Percentiles rank a stretch among this genome's conserved stretches.
phyloP scores from a whole-genome alignment of 1,284 basidiomycete genomes.

The Boletellus dicymbophilus region DNA sequence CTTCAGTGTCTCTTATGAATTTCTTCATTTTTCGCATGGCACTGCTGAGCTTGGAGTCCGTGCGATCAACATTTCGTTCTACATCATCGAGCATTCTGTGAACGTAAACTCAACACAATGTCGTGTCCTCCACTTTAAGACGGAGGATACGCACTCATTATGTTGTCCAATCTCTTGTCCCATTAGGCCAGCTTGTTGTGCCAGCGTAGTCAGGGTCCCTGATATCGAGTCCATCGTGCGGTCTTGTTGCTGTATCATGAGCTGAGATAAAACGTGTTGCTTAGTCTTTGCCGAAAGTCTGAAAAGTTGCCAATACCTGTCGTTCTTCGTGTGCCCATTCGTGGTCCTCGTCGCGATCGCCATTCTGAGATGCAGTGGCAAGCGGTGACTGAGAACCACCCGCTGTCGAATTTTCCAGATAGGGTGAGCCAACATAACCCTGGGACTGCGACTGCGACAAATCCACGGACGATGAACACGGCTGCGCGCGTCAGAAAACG shows the following conservation, averaged over 20 bases:
- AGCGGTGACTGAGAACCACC: conserved; percentile 17
- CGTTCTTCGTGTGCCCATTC: conserved; percentile 86
- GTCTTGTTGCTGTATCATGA: conserved; percentile 87
- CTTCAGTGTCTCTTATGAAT: conserved; percentile 84
- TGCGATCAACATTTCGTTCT: conserved; percentile 71
- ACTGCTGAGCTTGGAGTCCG: conserved; percentile 67
- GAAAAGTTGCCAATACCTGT: conserved; percentile 48
- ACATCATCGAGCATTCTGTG: conserved; percentile 84
- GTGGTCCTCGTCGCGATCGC: conserved; percentile 61
- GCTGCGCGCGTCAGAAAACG: neutral
- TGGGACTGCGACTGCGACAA: no score
- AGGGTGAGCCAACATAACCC: conserved; percentile 8
- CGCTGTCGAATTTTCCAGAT: conserved; percentile 11
- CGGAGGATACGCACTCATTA: conserved; percentile 63
- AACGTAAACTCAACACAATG: conserved; percentile 3
- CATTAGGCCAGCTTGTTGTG: conserved; percentile 89
- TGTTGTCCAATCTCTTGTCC: conserved; percentile 88
- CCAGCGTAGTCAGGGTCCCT: conserved; percentile 78
- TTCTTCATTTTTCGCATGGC: conserved; percentile 77
- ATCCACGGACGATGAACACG: no score
- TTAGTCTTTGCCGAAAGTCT: neutral
- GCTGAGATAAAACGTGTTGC: conserved; percentile 41
- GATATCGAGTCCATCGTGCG: conserved; percentile 82
- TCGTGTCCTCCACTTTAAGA: neutral
- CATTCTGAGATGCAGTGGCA: conserved; percentile 15